Base-by-base conservation (phyloP, 371 early-diverging fungal genomes). In the Nematocida sp. region DNA sequence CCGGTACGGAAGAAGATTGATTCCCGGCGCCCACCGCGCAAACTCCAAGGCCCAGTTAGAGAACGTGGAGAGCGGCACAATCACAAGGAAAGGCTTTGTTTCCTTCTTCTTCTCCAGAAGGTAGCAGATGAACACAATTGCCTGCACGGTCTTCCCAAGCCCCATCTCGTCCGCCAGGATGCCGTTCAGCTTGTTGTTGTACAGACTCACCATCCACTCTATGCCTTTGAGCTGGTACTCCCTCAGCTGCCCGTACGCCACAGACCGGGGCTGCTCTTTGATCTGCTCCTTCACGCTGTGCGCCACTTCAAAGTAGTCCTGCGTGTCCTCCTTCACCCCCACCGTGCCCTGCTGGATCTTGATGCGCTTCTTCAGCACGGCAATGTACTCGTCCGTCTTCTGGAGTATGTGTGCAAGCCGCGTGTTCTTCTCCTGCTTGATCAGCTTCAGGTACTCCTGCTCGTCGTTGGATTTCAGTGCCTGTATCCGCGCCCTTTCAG, bases 131-230 rank as follows among this genome's bases (percentile, higher is more conserved):
- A 91, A 92, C 1, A 92, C 83, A 43, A 91, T 88, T 1, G 89
- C 86, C 79, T 96, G 96, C 23, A 96, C 87, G 0, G 96, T 96
- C 79, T 97, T 97, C 8, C 97, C 97, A 0, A 95, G 80, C 0
- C 96, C 95, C 91, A 93, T 91, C 81, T 95, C 92, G 83, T 97
- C 97, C 81, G 96, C 95, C 25, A 99, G 85, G 56, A 95, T 91
- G 11, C 95, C 97, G 90, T 90, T 81, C 91, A 88, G 86, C 76
- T 53, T 62, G 45, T 62, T 63, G 49, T 67, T 63, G 50, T 76
- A 63, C 15, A 63, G 66, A 45, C 54, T 54, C 45, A 76, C 64
- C 76, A 76, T 76, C 76, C 76, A 76, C 38, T 76, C 76, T n/a
- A 76, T 55, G 25, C 76, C 76, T 49, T 65, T 63, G 25, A 64